Evolutionary conservation across 768 basidiomycete genomes (phyloP).

Genomic region (Crepidotus variabilis): DNA sequence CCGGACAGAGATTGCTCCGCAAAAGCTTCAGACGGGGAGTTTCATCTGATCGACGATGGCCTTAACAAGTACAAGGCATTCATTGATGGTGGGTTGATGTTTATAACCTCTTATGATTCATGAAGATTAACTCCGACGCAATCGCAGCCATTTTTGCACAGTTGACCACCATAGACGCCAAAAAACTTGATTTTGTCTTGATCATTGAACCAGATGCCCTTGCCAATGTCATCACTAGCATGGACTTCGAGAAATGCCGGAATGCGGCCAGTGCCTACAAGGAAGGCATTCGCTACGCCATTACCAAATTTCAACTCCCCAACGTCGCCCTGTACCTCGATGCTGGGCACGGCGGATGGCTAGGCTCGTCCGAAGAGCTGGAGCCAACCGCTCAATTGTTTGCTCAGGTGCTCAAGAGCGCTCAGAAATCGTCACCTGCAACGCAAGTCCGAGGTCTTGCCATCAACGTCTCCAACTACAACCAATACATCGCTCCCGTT

Average conservation of each 20-base stretch:
- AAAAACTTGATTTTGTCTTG: constrained; percentile 23
- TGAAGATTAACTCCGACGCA: not conserved
- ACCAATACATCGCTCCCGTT: constrained; percentile 20
- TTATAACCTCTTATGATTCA: no score
- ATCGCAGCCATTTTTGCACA: constrained; percentile 13
- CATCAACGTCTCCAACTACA: constrained; percentile 32
- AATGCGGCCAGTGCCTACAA: constrained; percentile 25
- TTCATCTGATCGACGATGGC: constrained; percentile 23
- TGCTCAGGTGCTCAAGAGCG: constrained; percentile 23
- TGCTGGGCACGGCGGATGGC: constrained; percentile 31
- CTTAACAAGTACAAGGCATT: constrained; percentile 26
- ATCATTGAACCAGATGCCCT: constrained; percentile 30
- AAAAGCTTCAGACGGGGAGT: constrained; percentile 55
- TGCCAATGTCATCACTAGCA: constrained; percentile 27
- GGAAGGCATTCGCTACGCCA: constrained; percentile 21
- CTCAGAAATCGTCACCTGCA: constrained; percentile 23
- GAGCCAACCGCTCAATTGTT: constrained; percentile 25
- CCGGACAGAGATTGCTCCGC: constrained; percentile 64
- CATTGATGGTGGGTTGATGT: constrained; percentile 22
- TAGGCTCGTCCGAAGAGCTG: constrained; percentile 31
- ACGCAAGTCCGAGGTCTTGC: constrained; percentile 28
- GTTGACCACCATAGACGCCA: constrained; percentile 14
- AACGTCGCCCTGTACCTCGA: constrained; percentile 28
- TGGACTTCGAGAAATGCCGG: constrained; percentile 23
- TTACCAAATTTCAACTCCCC: constrained; percentile 22